Evolutionary conservation across 2,329 filamentous ascomycete species (phyloP).

Genomic region (Ceratocystis huliohia): DNA sequence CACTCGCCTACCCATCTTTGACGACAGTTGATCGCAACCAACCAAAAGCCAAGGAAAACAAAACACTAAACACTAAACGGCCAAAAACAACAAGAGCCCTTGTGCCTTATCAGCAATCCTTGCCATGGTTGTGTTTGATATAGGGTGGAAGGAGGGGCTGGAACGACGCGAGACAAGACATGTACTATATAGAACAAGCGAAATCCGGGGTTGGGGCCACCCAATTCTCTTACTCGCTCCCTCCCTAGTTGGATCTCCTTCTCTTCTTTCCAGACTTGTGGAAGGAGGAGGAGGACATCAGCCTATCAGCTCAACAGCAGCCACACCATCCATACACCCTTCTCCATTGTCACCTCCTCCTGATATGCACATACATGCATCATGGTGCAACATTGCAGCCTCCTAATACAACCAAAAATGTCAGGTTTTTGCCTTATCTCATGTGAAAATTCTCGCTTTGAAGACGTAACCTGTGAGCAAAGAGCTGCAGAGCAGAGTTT

Average conservation of each 20-base stretch:
- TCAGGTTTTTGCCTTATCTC: background rate
- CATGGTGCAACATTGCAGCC: background rate
- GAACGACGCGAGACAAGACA: background rate
- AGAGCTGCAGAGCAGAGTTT: conserved; percentile 3
- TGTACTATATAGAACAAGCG: background rate
- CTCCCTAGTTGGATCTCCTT: background rate
- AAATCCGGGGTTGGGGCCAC: conserved; percentile 1
- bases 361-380: background rate
- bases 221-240: background rate
- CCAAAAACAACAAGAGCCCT: background rate
- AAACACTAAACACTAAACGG: background rate
- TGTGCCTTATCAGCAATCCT: background rate
- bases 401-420: background rate
- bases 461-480: background rate
- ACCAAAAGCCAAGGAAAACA: background rate
- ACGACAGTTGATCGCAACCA: background rate
- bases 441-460: background rate
- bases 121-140: background rate
- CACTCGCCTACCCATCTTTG: background rate
- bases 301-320: background rate
- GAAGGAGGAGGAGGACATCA: background rate
- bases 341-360: background rate
- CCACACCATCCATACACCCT: background rate
- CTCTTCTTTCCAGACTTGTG: background rate
- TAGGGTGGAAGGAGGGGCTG: background rate